Base-by-base conservation (phyloP, 2,329 filamentous ascomycete genomes). In the Stylonectria norvegica region DNA sequence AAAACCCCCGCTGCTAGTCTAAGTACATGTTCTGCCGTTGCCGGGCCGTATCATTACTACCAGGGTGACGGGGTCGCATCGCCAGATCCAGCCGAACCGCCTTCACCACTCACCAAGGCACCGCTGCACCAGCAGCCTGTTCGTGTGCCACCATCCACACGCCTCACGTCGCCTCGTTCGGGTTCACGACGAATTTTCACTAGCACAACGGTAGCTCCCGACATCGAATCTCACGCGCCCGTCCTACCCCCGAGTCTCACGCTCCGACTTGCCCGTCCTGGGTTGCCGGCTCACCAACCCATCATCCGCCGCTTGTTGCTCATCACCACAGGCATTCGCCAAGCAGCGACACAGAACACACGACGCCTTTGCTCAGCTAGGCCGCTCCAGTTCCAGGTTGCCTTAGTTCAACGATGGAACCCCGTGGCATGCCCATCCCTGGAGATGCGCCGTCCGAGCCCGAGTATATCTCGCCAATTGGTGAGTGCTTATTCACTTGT, bases 401-500 rank as follows among this genome's bases (percentile, higher is more conserved):
- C n/a, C n/a, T 38, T 23, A 42, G 45, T 38, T 37, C 47, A 38
- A 60, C 52, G 53, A 69, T 69, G 67, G 67, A 67, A 55, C 56
- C 59, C 49, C 54, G 57, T 57, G 55, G 55, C 57, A 66, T 68
- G 67, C 69, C 67, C 59, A 68, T 64, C 66, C 69, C 66, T 66
- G 68, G 59, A 60, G 66, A 68, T 64, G 65, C 63, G 52, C 64
- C 66, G 47, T 70, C 68, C 47, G 56, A 58, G 49, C 56, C 58
- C 42, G 60, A 65, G 48, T 75, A 70, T 63, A 68, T 79, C 52
- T 68, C 65, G 55, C 76, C 75, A 62, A 75, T 78, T 64, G 76
- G 76, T 78, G 64, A 72, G 75, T 66, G 54, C 44, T 52, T 54
- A 54, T 52, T 53, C 53, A 53, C 63, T 58, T 46, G 45, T 49